Evolutionary conservation across 2,329 filamentous ascomycete species (phyloP), one percentile per base, ranked within the genome.

Genomic region (Scopulariopsis brevicaulis): DNA sequence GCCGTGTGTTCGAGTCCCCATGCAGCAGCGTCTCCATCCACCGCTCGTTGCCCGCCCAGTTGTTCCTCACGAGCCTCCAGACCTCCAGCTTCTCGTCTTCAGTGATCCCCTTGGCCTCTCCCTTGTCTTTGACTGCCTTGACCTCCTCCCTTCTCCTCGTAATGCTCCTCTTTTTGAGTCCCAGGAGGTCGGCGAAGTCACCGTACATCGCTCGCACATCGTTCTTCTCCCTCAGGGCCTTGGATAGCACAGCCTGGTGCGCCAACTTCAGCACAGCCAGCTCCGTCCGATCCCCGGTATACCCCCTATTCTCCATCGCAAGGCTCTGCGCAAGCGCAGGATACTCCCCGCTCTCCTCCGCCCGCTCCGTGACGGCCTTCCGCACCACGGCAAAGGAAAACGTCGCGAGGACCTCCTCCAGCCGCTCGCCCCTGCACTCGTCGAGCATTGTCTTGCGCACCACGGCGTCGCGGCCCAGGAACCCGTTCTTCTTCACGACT

Each of bases 401-500:
- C 0, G 84, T 78, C 3, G 90, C 84, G 32, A 97, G 77, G 1
- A 96, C 74, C 67, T 99, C 94, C 68, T 92, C 91, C 58, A 97
- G 82, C 62, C 90, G 86, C 58, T 96, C 91, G 6, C 93, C 93
- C 63, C 88, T 92, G 73, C 94, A 99, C 65, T 99, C 93, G 68
- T 99, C 94, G 56, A 99, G 77, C 89, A 96, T 96, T 0, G 90
- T 96, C 74, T 96, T 96, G 56, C 94, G 84, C 35, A 97, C 73
- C 1, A 95, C 81, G 0, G 82, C 81, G 66, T 96, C 91, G 55
- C 89, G 80, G 3, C 90, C 89, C 10, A 97, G 76, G 0, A 86
- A 76, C 34, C 91, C 92, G 73, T 84, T 89, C 74, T 95, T 96
- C 75, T 97, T 97, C 60, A 90, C 77, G 56, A 90, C 86, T 62